Evolutionary conservation across 352 stramenopile species (phyloP), one percentile per base, ranked within the genome.

Genomic region (Vaucheria bursata): DNA sequence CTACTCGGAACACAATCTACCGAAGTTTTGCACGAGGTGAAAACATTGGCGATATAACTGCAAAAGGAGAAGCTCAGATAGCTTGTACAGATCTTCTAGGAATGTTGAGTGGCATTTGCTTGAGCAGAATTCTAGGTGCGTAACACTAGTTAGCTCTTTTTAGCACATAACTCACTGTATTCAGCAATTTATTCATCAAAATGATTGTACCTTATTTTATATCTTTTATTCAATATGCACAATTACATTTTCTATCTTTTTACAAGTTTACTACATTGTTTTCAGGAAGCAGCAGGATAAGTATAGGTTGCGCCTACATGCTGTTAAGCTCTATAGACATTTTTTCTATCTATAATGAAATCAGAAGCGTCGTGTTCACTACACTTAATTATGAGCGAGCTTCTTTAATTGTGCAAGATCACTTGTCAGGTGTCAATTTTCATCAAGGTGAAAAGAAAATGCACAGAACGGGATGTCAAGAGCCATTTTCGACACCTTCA

Each of bases 31-130:
- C 74, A 70, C 81, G 74, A 35, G 79, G 84, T 64, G 88, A 92
- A 79, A 93, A 93, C 77, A 91, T 93, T 82, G 89, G 88, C 32
- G 89, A 93, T 82, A 91, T 93, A 75, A 92, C 88, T 18, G 89
- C 89, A 6, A 93, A 93, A 75, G 89, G 89, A 25, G 89, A 93
- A 83, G 88, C 89, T n/a, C 88, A 92, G 78, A 93, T 91, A 86
- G 87, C 88, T 33, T 85, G 91, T n/a, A 87, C 91, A 5, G 89
- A 93, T 79, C 82, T 93, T 29, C 69, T 91, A 8, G 89, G 89
- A 25, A 90, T 93, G 75, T 39, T 83, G 6, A 49, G 69, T 1
- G 83, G 83, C 18, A 81, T 87, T 8, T 18, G 39, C 1, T 52
- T 86, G 49, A 75, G 52, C 53, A 78, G 71, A 29, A 29, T 68